Percentiles rank a stretch among this genome's conserved stretches.
Evolutionary conservation across 108 stramenopile genomes (phyloP).

Genomic region (Nannochloropsis salina): DNA sequence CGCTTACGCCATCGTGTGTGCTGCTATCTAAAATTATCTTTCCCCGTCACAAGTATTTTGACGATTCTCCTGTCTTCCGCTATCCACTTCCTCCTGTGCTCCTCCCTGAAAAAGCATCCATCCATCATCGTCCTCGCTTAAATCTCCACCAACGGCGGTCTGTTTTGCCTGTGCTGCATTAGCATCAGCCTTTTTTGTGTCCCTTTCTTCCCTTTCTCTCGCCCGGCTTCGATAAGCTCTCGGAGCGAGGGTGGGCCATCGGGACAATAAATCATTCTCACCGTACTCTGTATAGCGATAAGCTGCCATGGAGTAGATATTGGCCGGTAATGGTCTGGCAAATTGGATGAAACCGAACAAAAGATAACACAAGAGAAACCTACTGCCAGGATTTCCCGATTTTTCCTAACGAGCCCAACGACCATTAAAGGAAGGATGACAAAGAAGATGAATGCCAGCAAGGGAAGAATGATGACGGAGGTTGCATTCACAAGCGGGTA

Average conservation of each 20-base stretch:
- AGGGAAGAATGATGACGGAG: background rate
- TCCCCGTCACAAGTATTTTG: no score
- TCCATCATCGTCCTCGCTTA: background rate
- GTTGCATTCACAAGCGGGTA: background rate
- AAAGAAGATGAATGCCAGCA: background rate
- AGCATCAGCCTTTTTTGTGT: background rate
- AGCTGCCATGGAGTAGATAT: background rate
- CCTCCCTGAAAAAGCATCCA: background rate
- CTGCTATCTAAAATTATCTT: no score
- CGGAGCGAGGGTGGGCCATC: background rate
- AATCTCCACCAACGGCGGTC: background rate
- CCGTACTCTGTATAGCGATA: background rate
- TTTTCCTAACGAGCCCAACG: background rate
- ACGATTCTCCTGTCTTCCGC: no score
- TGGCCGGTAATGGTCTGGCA: background rate
- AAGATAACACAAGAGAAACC: background rate
- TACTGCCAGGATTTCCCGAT: background rate
- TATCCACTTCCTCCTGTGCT: background rate
- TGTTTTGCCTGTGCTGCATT: background rate
- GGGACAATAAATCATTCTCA: background rate
- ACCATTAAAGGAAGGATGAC: background rate
- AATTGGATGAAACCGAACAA: background rate
- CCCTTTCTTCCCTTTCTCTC: background rate
- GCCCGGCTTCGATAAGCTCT: background rate
- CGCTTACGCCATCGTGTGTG: no score